Evolutionary conservation across 805 yeast species (phyloP).

Genomic region (Suhomyces prunicola): DNA sequence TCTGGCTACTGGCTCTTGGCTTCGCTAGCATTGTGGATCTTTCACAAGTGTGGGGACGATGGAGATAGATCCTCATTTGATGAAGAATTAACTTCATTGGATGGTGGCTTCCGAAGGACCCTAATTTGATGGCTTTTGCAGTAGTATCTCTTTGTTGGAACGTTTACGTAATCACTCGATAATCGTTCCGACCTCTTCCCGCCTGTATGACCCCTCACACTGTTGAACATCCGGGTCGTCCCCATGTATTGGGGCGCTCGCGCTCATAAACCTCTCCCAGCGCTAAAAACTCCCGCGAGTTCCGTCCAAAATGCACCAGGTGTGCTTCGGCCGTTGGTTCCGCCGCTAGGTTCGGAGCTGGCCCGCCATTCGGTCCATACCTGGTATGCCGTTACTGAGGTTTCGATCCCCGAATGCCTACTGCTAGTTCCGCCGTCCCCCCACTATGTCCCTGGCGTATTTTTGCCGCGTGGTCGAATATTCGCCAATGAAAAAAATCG

Average conservation of each 20-base stretch:
- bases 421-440: neutral
- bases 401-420: neutral
- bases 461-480: neutral
- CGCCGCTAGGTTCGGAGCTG: neutral
- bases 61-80: neutral
- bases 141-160: neutral
- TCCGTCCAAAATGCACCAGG: neutral
- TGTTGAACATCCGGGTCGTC: neutral
- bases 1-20: neutral
- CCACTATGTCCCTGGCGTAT: neutral
- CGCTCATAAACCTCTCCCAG: neutral
- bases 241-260: neutral
- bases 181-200: neutral
- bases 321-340: neutral
- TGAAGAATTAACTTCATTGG: too few relatives aligned
- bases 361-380: neutral
- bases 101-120: too few relatives aligned
- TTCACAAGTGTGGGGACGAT: neutral
- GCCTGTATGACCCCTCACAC: neutral
- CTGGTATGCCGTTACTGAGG: neutral
- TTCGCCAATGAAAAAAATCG: slow-evolving; percentile 5
- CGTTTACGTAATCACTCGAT: neutral
- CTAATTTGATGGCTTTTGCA: too few relatives aligned
- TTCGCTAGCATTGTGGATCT: neutral
- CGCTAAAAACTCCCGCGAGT: neutral